phyloP scores from a whole-genome alignment of 1,139 yeast genomes.

The Suhomyces anneliseae region DNA sequence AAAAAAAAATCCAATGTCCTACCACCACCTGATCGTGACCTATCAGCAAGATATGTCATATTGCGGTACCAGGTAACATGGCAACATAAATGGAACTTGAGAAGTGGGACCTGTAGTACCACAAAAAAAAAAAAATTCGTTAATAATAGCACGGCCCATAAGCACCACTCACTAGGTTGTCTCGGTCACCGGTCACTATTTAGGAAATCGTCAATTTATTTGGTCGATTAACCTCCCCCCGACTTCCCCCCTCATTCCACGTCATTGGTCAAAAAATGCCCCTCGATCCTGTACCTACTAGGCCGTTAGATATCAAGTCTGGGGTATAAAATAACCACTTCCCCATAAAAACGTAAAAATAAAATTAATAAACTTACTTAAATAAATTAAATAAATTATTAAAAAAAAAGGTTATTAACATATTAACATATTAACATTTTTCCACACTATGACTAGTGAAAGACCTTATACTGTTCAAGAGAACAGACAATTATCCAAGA shows the following conservation, averaged over 20 bases:
- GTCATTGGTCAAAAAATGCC: neutral
- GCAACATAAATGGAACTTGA: too few relatives aligned
- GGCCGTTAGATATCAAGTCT: constrained; percentile 1
- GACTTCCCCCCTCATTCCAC: neutral
- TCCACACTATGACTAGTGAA: constrained; percentile 3
- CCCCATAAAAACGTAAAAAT: neutral
- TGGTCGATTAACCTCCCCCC: neutral
- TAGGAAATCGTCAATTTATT: neutral
- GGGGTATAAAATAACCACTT: constrained; percentile 3
- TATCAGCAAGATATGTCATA: too few relatives aligned
- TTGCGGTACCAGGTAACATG: too few relatives aligned
- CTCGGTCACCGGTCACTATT: neutral
- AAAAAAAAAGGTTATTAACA: too few relatives aligned
- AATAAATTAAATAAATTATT: too few relatives aligned
- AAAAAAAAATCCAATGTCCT: too few relatives aligned
- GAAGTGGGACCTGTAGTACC: too few relatives aligned
- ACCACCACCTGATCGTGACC: too few relatives aligned
- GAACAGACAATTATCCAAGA: constrained; percentile 8
- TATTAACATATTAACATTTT: too few relatives aligned
- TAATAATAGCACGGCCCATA: too few relatives aligned
- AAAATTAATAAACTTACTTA: too few relatives aligned
- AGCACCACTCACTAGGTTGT: neutral
- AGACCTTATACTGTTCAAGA: constrained; percentile 6
- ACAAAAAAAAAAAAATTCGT: too few relatives aligned
- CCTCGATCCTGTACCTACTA: neutral